Evolutionary conservation across 495 filamentous ascomycete species (phyloP).

Genomic region (Astrothelium macrocarpum): DNA sequence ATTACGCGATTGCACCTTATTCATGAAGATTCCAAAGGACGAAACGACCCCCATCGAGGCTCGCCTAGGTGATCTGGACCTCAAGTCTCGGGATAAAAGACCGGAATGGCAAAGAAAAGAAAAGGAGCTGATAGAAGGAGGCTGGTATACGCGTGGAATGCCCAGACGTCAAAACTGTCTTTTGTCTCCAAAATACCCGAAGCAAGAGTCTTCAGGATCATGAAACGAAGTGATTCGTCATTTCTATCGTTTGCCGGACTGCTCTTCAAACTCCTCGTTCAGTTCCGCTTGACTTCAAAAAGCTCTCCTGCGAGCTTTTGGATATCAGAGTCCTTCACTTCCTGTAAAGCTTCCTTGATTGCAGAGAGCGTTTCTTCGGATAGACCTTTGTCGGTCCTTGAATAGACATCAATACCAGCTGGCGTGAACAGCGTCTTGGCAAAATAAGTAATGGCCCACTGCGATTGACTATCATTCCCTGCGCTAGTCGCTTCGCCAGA

Average conservation of each 20-base stretch:
- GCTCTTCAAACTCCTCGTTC: background rate
- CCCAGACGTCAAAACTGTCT: background rate
- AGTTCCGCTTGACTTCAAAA: conserved; percentile 29
- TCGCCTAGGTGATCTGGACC: conserved; percentile 76
- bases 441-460: conserved; percentile 70
- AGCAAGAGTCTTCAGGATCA: background rate
- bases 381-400: conserved; percentile 44
- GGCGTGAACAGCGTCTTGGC: conserved; percentile 64
- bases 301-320: conserved; percentile 31
- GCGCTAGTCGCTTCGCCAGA: background rate
- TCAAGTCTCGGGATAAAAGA: conserved; percentile 59
- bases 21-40: conserved; percentile 47
- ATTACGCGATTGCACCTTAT: conserved; percentile 78
- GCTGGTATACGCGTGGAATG: conserved; percentile 58
- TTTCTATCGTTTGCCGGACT: background rate
- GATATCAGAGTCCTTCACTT: conserved; percentile 28
- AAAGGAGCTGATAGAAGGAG: conserved; percentile 49
- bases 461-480: conserved; percentile 25
- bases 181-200: background rate
- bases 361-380: conserved; percentile 37
- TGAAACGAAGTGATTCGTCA: background rate
- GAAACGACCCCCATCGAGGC: conserved; percentile 49
- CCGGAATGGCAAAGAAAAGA: conserved; percentile 65
- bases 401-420: conserved; percentile 66
- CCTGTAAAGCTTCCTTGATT: conserved; percentile 33